These are phyloP conservation scores for Rhododendron ferrugineum DNA, from an alignment of 148 eudicot species.

Conservation along the genomic window DNA sequence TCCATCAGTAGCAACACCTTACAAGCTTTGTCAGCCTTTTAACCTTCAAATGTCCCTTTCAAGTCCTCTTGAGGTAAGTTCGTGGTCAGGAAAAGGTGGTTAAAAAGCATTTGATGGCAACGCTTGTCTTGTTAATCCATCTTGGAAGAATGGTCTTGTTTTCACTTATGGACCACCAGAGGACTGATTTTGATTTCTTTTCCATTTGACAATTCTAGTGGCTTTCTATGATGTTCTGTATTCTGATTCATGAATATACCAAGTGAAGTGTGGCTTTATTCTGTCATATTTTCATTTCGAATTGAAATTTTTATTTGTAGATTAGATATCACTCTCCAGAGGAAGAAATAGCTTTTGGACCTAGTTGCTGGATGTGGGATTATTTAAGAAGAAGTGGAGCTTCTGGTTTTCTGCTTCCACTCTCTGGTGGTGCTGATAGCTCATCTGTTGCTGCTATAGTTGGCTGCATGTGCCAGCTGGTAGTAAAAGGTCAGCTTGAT, in stretches of 20 bases:
- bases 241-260: not conserved
- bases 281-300: not conserved
- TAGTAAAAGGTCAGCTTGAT: conserved; percentile 62
- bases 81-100: not conserved
- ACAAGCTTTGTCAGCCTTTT: conserved; percentile 74
- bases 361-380: conserved; percentile 99
- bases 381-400: conserved; percentile 98
- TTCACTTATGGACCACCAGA: not conserved
- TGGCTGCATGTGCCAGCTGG: conserved; percentile 99
- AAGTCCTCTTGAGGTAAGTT: conserved; percentile 63
- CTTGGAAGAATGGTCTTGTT: not conserved
- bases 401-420: conserved; percentile 96
- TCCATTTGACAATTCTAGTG: not conserved
- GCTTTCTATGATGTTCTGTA: not conserved
- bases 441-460: conserved; percentile 97
- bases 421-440: conserved; percentile 99
- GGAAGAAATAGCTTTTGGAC: conserved; percentile 97
- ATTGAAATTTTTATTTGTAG: conserved; percentile 33
- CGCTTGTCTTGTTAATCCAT: not conserved
- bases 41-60: conserved; percentile 67
- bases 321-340: conserved; percentile 83
- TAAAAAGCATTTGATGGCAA: conserved; percentile 8
- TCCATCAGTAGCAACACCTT: conserved; percentile 46
- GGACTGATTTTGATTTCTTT: not conserved
- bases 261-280: not conserved